These are phyloP conservation scores for Starmerella apis DNA, from an alignment of 805 yeast species.

Conservation along the genomic window DNA sequence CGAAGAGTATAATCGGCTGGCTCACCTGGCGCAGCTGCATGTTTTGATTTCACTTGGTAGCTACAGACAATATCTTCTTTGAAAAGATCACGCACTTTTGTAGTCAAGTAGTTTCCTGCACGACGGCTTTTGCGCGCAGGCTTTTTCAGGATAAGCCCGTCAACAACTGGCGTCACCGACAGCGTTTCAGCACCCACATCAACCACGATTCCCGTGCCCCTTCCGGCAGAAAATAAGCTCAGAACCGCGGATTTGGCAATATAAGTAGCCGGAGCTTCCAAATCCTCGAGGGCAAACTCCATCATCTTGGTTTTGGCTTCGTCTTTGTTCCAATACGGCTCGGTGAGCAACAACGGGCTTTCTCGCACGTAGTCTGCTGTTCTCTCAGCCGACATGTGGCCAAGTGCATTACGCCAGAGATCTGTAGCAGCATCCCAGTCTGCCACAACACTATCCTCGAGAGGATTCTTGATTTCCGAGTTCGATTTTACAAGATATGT, in stretches of 20 bases:
- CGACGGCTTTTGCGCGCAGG: constrained; percentile 55
- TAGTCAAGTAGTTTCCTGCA: constrained; percentile 57
- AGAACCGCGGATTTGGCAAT: constrained; percentile 77
- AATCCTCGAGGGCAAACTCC: constrained; percentile 58
- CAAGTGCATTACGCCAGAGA: constrained; percentile 57
- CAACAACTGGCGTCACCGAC: constrained; percentile 45
- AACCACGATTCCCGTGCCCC: constrained; percentile 77
- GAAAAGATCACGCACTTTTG: constrained; percentile 38
- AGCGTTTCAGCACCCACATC: constrained; percentile 73
- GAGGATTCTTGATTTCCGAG: constrained; percentile 20
- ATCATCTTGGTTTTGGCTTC: constrained; percentile 57
- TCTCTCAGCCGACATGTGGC: constrained; percentile 34
- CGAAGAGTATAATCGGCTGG: constrained; percentile 30
- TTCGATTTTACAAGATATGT: constrained; percentile 14
- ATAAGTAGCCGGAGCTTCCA: constrained; percentile 70
- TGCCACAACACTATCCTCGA: constrained; percentile 24
- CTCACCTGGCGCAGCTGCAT: constrained; percentile 28
- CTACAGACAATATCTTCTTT: constrained; percentile 36
- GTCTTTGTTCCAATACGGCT: constrained; percentile 73
- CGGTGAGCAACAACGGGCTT: constrained; percentile 73
- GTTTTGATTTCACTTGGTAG: constrained; percentile 44
- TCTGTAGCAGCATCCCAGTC: constrained; percentile 84
- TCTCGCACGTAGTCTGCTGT: constrained; percentile 35
- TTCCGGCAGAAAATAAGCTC: constrained; percentile 76
- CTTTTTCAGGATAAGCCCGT: constrained; percentile 33